Conservation (phyloP, 495 filamentous ascomycete species). For the Annulohypoxylon bovei region DNA sequence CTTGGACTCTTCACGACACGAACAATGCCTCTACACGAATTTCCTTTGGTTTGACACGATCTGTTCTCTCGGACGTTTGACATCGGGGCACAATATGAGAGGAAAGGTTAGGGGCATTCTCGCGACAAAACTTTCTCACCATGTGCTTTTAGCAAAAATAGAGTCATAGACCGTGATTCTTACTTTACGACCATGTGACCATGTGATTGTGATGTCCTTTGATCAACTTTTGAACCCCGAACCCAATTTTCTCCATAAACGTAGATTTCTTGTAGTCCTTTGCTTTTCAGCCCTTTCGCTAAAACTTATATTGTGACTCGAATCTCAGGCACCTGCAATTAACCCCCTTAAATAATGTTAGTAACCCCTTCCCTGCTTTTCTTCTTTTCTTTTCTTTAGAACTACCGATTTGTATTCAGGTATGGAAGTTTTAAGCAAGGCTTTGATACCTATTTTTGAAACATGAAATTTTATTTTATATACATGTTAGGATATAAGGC, state of each 20-base stretch:
- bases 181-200: constrained; percentile 7
- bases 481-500: no score
- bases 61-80: constrained; percentile 57
- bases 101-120: constrained; percentile 56
- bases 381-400: no score
- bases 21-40: constrained; percentile 43
- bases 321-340: no score
- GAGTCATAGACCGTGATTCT: constrained; percentile 53
- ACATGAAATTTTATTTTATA: no score
- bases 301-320: no score
- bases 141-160: constrained; percentile 65
- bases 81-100: constrained; percentile 57
- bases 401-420: no score
- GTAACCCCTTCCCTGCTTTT: no score
- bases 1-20: constrained; percentile 32
- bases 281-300: not conserved
- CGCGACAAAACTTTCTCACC: constrained; percentile 57
- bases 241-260: not conserved
- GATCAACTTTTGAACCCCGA: not conserved
- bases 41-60: constrained; percentile 53
- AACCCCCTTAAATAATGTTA: no score
- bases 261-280: not conserved
- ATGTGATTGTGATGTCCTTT: constrained; percentile 12
- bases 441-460: no score
- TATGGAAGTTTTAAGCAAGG: no score